Conservation (phyloP, 768 basidiomycete genomes). For the Hericium rajendrae region DNA sequence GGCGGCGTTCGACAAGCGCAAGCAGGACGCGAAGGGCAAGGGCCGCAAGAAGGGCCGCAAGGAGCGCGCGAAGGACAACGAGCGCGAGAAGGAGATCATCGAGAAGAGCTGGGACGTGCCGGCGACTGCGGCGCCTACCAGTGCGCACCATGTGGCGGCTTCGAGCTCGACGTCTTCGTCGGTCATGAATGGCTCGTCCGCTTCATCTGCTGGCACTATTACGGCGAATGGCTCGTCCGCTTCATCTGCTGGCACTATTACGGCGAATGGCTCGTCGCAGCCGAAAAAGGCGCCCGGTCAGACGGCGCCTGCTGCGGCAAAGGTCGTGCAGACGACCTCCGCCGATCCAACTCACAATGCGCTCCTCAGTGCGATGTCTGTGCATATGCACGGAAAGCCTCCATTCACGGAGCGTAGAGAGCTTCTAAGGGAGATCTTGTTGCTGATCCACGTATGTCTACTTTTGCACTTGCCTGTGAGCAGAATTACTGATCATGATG, state of each 20-base stretch:
- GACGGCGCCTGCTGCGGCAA: background rate
- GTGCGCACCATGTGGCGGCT: background rate
- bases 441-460: conserved; percentile 33
- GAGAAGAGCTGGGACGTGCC: conserved; percentile 59
- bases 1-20: conserved; percentile 34
- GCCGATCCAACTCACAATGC: conserved; percentile 9
- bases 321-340: conserved; percentile 5
- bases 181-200: background rate
- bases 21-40: conserved; percentile 15
- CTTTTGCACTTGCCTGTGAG: background rate
- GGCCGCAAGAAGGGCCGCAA: conserved; percentile 9
- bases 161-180: background rate
- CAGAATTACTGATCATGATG: background rate
- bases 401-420: conserved; percentile 23
- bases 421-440: conserved; percentile 62
- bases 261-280: background rate
- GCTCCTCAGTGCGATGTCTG: conserved; percentile 9
- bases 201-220: background rate
- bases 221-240: background rate
- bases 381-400: background rate
- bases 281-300: background rate
- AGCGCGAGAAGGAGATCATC: conserved; percentile 33
- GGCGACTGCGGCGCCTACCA: conserved; percentile 4
- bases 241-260: background rate
- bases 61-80: conserved; percentile 25